Conservation (phyloP, 2,329 filamentous ascomycete genomes). For the Diaporthe longicolla region DNA sequence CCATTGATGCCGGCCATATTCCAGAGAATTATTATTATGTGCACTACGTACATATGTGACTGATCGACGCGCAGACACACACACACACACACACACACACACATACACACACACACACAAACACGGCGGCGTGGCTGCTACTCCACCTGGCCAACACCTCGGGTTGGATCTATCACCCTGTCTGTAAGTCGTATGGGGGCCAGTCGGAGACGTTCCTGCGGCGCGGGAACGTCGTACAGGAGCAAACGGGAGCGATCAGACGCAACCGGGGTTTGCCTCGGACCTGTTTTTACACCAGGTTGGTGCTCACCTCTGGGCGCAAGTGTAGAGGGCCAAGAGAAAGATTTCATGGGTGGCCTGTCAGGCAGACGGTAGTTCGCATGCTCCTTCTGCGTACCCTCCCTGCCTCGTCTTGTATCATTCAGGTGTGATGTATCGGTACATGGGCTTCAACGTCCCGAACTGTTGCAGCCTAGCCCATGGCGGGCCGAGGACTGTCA, state of each 20-base stretch:
- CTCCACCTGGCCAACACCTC: neutral
- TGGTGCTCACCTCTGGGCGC: neutral
- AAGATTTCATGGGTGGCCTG: neutral
- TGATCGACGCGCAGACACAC: neutral
- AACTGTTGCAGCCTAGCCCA: neutral
- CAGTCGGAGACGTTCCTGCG: slow-evolving; percentile 25
- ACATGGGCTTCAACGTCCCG: slow-evolving; percentile 10
- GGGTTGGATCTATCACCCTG: slow-evolving; percentile 10
- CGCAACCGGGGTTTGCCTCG: neutral
- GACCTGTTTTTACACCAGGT: slow-evolving; percentile 1
- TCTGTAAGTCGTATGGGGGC: slow-evolving; percentile 3
- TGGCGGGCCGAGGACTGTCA: slow-evolving; percentile 24
- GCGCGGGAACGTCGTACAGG: neutral
- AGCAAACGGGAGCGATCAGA: slow-evolving; percentile 9
- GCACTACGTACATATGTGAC: no score
- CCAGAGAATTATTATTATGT: neutral
- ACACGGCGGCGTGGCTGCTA: no score
- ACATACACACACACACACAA: neutral
- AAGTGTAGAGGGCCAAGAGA: neutral
- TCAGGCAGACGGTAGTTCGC: neutral
- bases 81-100: no score
- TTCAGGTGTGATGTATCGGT: slow-evolving; percentile 2
- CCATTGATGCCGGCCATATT: neutral
- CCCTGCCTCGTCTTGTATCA: neutral
- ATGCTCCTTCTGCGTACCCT: neutral